Percentiles rank a stretch among this genome's conserved stretches.
Conservation (phyloP, 2,329 filamentous ascomycete genomes). For the Exophiala sideris region DNA sequence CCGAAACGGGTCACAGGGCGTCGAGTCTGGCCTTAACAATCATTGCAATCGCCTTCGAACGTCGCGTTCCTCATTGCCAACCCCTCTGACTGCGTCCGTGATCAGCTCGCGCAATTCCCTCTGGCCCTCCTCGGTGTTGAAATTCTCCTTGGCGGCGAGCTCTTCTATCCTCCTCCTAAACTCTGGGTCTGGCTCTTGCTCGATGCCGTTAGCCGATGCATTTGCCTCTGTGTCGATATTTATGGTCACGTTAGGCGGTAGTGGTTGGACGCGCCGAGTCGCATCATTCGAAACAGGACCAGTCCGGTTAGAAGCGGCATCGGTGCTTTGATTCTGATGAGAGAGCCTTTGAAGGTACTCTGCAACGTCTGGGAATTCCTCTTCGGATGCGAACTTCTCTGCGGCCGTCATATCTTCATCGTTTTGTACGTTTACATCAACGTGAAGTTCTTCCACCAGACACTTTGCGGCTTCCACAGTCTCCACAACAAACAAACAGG, state of each 20-base stretch:
- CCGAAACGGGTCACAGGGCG: no score
- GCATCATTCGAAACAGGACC: constrained; percentile 29
- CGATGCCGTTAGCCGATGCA: constrained; percentile 47
- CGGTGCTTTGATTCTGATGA: constrained; percentile 34
- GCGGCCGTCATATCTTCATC: constrained; percentile 73
- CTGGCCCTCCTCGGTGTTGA: constrained; percentile 77
- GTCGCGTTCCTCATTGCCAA: constrained; percentile 62
- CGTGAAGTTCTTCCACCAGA: constrained; percentile 77
- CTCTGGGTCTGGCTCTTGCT: constrained; percentile 64
- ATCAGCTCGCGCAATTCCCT: constrained; percentile 73
- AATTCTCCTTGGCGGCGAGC: constrained; percentile 77
- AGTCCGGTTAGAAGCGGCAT: constrained; percentile 25
- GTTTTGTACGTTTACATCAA: constrained; percentile 64
- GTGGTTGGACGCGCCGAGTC: constrained; percentile 53
- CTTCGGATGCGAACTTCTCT: constrained; percentile 76
- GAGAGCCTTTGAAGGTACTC: constrained; percentile 59
- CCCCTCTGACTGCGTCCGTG: constrained; percentile 70
- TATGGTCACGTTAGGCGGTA: constrained; percentile 74
- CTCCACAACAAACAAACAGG: constrained; percentile 90
- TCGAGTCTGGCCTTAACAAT: constrained; percentile 22
- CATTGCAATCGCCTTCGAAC: constrained; percentile 62
- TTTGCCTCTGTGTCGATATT: constrained; percentile 67
- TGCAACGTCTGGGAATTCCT: constrained; percentile 71
- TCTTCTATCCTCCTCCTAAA: constrained; percentile 85
- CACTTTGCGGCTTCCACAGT: constrained; percentile 71